These are phyloP conservation scores for Epichloe sibirici DNA, from an alignment of 2,329 filamentous ascomycete genomes.

Conservation along the genomic window DNA sequence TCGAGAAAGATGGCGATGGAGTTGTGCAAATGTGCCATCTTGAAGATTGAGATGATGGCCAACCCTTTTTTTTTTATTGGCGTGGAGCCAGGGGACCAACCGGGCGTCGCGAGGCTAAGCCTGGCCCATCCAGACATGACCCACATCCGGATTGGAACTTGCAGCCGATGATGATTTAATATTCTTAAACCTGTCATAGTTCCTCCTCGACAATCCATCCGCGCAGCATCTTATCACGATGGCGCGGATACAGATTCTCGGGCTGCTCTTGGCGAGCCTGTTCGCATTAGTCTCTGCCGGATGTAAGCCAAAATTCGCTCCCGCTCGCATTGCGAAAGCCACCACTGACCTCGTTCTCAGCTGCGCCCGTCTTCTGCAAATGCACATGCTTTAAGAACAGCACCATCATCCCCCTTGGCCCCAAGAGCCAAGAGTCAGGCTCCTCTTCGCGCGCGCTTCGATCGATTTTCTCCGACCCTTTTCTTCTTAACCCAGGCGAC, in stretches of 20 bases:
- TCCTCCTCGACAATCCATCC: background rate
- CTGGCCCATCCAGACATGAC: conserved; percentile 1
- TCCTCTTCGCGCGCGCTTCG: conserved; percentile 13
- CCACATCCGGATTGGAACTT: background rate
- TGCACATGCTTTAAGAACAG: conserved; percentile 59
- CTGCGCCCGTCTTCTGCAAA: conserved; percentile 54
- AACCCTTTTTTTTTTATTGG: conserved; percentile 5
- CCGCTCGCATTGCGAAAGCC: background rate
- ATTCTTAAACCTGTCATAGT: background rate
- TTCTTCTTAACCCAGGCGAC: conserved; percentile 10
- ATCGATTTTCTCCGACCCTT: conserved; percentile 12
- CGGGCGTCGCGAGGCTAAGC: conserved; percentile 12
- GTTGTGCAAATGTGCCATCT: background rate
- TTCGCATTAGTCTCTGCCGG: conserved; percentile 26
- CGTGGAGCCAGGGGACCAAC: conserved; percentile 12
- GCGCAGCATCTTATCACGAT: conserved; percentile 15
- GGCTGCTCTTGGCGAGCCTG: conserved; percentile 25
- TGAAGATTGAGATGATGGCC: background rate
- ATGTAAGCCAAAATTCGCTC: conserved; percentile 22
- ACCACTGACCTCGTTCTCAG: conserved; percentile 22
- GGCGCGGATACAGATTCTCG: conserved; percentile 26
- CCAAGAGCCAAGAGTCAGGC: conserved; percentile 21
- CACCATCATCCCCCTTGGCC: conserved; percentile 52
- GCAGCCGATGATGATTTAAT: no score
- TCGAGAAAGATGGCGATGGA: background rate